These are phyloP conservation scores for Melanogaster broomeanus DNA, from an alignment of 768 basidiomycete species.

Conservation along the genomic window DNA sequence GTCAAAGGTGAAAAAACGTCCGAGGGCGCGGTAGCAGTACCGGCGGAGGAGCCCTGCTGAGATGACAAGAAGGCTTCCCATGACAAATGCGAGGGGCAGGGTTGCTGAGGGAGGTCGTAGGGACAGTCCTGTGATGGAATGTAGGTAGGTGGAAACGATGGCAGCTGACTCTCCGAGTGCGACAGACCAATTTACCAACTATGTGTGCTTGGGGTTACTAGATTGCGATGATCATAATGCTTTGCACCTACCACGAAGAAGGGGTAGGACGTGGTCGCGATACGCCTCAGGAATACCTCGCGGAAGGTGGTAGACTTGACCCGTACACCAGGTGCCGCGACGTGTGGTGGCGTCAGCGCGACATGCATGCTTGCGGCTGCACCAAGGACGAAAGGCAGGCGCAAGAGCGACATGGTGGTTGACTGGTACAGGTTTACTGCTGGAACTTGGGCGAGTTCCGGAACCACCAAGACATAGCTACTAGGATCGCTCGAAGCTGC, in stretches of 20 bases:
- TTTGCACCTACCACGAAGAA: conserved; percentile 38
- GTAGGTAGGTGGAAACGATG: conserved; percentile 20
- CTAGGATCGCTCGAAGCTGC: too few species aligned
- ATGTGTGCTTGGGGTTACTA: neutral
- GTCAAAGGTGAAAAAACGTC: conserved; percentile 46
- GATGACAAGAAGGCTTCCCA: conserved; percentile 16
- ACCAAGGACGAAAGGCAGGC: conserved; percentile 43
- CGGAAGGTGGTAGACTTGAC: conserved; percentile 35
- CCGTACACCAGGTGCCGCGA: conserved; percentile 39
- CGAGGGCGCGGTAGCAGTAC: conserved; percentile 35
- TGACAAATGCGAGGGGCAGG: conserved; percentile 10
- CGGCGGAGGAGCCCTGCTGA: conserved; percentile 24
- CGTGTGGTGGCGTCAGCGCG: conserved; percentile 47
- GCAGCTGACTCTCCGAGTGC: conserved; percentile 41
- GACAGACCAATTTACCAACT: conserved; percentile 41
- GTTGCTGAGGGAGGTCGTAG: neutral
- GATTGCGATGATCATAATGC: neutral
- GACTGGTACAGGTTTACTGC: too few species aligned
- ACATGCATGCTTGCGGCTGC: conserved; percentile 42
- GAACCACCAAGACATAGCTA: too few species aligned
- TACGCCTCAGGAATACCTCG: conserved; percentile 35
- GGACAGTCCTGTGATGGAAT: neutral
- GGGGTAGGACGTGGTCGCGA: conserved; percentile 31
- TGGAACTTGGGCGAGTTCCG: too few species aligned
- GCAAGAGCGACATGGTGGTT: conserved; percentile 37